Conservation (phyloP, 108 stramenopile genomes). For the Conticribra guillardii region DNA sequence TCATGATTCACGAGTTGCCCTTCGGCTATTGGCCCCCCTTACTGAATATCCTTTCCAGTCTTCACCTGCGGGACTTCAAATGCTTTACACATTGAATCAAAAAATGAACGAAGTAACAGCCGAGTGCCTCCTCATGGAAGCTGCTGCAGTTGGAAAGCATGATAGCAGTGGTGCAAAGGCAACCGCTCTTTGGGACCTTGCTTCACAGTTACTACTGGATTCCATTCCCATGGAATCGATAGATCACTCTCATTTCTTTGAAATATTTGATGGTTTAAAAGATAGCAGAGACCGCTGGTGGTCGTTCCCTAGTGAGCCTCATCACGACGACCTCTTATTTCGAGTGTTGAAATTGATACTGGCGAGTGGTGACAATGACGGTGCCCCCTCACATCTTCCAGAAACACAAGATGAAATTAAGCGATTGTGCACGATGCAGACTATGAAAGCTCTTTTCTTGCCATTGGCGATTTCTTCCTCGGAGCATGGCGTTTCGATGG, state of each 20-base stretch:
- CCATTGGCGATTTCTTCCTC: conserved; percentile 1
- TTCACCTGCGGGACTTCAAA: neutral
- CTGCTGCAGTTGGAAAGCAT: conserved; percentile 26
- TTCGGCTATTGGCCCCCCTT: conserved; percentile 71
- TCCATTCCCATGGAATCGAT: conserved; percentile 15
- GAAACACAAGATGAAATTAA: conserved; percentile 23
- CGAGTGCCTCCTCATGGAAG: conserved; percentile 72
- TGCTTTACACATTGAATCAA: conserved; percentile 24
- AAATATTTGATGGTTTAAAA: conserved; percentile 14
- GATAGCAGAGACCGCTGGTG: conserved; percentile 5
- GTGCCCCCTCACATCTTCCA: neutral
- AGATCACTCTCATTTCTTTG: conserved; percentile 6
- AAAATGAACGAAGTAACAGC: conserved; percentile 56
- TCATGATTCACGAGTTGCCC: conserved; percentile 59
- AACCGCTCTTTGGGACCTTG: conserved; percentile 40
- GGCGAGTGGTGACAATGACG: conserved; percentile 5
- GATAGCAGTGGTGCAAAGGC: neutral
- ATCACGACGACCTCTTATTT: conserved; percentile 5
- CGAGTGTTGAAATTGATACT: conserved; percentile 4
- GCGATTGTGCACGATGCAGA: conserved; percentile 27
- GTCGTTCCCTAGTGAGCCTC: conserved; percentile 1
- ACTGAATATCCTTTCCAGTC: conserved; percentile 50
- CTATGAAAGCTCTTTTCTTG: conserved; percentile 17
- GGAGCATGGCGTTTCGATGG: conserved; percentile 5
- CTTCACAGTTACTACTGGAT: conserved; percentile 36